Base-by-base conservation (phyloP, 495 filamentous ascomycete genomes). In the Tuber microsphaerosporum region DNA sequence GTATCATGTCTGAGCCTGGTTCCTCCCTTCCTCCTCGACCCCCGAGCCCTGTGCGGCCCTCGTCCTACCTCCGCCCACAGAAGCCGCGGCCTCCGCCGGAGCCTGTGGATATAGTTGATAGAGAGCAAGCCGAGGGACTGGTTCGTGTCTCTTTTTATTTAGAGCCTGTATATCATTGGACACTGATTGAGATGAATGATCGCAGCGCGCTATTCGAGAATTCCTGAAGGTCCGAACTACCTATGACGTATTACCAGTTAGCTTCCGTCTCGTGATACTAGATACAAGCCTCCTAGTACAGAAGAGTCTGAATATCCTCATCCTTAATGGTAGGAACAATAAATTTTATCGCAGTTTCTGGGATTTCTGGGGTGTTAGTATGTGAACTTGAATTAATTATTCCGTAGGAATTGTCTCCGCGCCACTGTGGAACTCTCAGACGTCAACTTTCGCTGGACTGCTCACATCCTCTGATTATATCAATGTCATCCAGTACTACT, bases 401-500 rank as follows among this genome's bases (percentile, higher is more conserved):
- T 74, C 71, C 77, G 75, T 83, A 97, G 95, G 94, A 83, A 98
- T 99, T 84, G 95, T 99, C 69, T 99, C 95, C 65, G 95, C 95
- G 37, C 95, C 95, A 41, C 87, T 99, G 77, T 99, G 95, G 95
- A 95, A 99, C 85, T 97, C 94, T 45, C 92, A 92, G 74, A 92
- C 91, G 7, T 97, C 94, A 41, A 93, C 91, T 37, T 99, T 98
- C 83, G 95, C 96, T 39, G 95, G 95, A 71, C 87, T 98, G 39
- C 88, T 99, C 81, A 98, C 95, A 34, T 96, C 93, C 70, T 95
- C 93, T 77, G 95, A 99, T 84, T 99, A 95, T 84, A 92, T 99
- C 86, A 99, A 99, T 83, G 91, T 99, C 74, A 96, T 99, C 73
- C 96, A 98, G 85, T 99, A 98, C 84, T 98, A 98, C 86, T 98